Conservation (phyloP, 1,139 yeast species). For the Nakaseomyces glabratus region DNA sequence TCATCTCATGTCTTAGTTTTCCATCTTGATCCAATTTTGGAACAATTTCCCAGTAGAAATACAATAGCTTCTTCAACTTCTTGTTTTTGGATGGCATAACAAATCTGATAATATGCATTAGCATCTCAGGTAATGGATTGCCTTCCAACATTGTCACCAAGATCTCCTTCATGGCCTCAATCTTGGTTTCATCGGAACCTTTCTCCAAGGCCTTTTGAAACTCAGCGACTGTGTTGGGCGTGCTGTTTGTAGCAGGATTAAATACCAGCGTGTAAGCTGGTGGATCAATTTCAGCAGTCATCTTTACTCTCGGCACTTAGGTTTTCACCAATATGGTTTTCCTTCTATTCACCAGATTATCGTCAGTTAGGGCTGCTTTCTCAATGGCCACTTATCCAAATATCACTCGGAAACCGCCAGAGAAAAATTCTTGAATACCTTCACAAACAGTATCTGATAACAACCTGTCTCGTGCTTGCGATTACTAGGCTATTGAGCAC, state of each 20-base stretch:
- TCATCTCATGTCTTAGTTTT: constrained; percentile 95
- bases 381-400: too few species aligned
- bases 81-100: constrained; percentile 94
- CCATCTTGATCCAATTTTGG: constrained; percentile 86
- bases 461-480: too few species aligned
- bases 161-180: constrained; percentile 83
- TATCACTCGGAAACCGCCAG: too few species aligned
- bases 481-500: too few species aligned
- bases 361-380: too few species aligned
- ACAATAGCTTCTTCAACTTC: constrained; percentile 81
- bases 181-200: constrained; percentile 80
- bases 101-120: constrained; percentile 94
- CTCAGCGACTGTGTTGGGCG: constrained; percentile 59
- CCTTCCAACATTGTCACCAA: constrained; percentile 85
- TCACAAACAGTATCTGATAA: too few species aligned
- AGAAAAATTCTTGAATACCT: too few species aligned
- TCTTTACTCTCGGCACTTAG: too few species aligned
- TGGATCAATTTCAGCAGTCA: constrained; percentile 20
- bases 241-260: constrained; percentile 63
- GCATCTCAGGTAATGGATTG: constrained; percentile 85
- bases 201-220: constrained; percentile 76
- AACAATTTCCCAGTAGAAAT: constrained; percentile 97
- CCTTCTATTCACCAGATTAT: too few species aligned
- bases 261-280: constrained; percentile 64
- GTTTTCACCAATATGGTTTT: too few species aligned